Evolutionary conservation across 2,329 filamentous ascomycete genomes (phyloP).

Genomic region (Niveomyces coronatus): DNA sequence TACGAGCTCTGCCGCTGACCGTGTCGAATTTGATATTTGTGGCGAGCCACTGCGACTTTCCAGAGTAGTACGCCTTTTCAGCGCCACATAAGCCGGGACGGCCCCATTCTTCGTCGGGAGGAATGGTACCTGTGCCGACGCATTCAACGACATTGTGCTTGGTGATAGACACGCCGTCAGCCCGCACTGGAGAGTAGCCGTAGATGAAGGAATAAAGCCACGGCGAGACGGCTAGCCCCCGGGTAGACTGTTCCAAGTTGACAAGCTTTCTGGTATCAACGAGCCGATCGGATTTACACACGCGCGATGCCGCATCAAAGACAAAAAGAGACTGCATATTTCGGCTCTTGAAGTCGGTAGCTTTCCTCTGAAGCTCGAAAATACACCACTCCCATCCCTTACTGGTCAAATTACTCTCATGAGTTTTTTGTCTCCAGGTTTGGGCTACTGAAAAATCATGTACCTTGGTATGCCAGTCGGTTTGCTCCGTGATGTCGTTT

Average conservation of each 20-base stretch:
- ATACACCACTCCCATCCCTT: slow-evolving; percentile 2
- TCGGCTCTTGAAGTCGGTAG: not conserved
- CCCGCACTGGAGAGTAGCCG: not conserved
- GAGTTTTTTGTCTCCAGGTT: not conserved
- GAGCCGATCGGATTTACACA: not conserved
- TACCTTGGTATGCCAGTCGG: not conserved
- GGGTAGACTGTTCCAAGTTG: not conserved
- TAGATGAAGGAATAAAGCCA: not conserved
- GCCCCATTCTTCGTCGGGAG: not conserved
- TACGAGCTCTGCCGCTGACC: not conserved
- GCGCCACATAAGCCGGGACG: not conserved
- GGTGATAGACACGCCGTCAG: not conserved
- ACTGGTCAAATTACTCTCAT: not conserved
- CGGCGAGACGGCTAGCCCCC: not conserved
- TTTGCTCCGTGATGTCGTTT: slow-evolving; percentile 1
- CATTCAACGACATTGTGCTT: not conserved
- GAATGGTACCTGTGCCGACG: not conserved
- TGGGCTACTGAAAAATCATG: not conserved
- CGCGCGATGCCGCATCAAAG: not conserved
- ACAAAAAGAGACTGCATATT: not conserved
- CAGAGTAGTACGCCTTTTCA: not conserved
- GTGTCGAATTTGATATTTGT: not conserved
- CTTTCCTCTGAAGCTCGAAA: slow-evolving; percentile 2
- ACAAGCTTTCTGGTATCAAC: not conserved
- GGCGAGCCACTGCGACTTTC: slow-evolving; percentile 1